Evolutionary conservation across 805 yeast species (phyloP).

Genomic region (Barnettozyma vustinii): DNA sequence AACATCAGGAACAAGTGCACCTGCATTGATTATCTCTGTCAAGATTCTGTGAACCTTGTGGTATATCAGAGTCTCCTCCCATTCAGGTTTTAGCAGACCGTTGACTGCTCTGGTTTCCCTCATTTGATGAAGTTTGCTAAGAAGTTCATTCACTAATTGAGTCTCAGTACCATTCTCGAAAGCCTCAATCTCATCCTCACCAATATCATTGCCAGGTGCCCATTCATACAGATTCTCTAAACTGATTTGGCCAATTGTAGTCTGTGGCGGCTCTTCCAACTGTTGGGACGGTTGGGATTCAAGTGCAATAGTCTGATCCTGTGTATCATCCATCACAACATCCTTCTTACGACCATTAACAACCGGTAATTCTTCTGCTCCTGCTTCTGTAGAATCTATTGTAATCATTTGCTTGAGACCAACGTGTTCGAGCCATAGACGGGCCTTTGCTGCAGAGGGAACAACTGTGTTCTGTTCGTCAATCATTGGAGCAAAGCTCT

Average conservation of each 20-base stretch:
- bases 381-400: neutral
- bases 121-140: constrained; percentile 44
- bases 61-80: constrained; percentile 38
- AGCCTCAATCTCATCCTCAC: constrained; percentile 47
- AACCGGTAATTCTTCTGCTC: neutral
- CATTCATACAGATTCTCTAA: constrained; percentile 43
- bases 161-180: constrained; percentile 37
- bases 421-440: constrained; percentile 48
- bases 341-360: constrained; percentile 10
- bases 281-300: constrained; percentile 5
- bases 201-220: constrained; percentile 44
- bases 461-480: constrained; percentile 56
- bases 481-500: constrained; percentile 59
- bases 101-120: constrained; percentile 40
- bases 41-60: constrained; percentile 41
- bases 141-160: constrained; percentile 37
- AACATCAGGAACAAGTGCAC: constrained; percentile 29
- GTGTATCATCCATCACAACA: constrained; percentile 1
- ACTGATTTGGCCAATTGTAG: constrained; percentile 21
- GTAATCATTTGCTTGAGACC: constrained; percentile 37
- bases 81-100: constrained; percentile 32
- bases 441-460: constrained; percentile 44
- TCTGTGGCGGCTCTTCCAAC: constrained; percentile 1
- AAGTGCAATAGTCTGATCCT: neutral
- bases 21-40: constrained; percentile 36